Conservation (phyloP, 495 filamentous ascomycete genomes). For the Niebla homalea region DNA sequence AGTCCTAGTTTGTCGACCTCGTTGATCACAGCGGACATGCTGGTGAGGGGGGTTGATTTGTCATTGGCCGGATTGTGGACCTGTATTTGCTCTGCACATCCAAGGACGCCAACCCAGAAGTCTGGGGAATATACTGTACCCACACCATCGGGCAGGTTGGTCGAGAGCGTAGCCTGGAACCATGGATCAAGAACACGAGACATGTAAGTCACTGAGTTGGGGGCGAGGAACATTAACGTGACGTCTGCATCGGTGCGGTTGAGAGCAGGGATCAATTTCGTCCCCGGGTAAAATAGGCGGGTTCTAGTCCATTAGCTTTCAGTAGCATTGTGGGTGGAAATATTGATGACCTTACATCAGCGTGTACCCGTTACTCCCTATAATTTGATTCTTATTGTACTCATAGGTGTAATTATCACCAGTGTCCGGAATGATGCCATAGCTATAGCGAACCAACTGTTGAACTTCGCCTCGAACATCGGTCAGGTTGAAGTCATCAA, state of each 20-base stretch:
- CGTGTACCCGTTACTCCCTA: conserved; percentile 10
- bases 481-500: not conserved
- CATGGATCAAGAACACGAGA: conserved; percentile 17
- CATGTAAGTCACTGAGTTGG: conserved; percentile 17
- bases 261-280: conserved; percentile 15
- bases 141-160: not conserved
- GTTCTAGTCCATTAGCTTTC: not conserved
- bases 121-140: conserved; percentile 12
- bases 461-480: not conserved
- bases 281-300: not conserved
- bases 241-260: conserved; percentile 24
- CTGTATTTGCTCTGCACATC: conserved; percentile 21
- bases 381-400: conserved; percentile 8
- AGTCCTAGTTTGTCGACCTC: conserved; percentile 34
- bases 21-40: not conserved
- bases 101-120: conserved; percentile 9
- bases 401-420: conserved; percentile 14
- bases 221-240: conserved; percentile 21
- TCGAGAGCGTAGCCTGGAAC: conserved; percentile 12
- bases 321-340: not conserved
- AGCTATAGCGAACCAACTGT: not conserved
- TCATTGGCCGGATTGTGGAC: conserved; percentile 18
- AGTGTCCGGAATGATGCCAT: not conserved
- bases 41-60: conserved; percentile 10
- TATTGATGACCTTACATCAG: conserved; percentile 11